A percentile compares a stretch with the other conserved stretches of the same genome.
Conservation (phyloP, 139 green algal species). For the Ettlia oleoabundans region DNA sequence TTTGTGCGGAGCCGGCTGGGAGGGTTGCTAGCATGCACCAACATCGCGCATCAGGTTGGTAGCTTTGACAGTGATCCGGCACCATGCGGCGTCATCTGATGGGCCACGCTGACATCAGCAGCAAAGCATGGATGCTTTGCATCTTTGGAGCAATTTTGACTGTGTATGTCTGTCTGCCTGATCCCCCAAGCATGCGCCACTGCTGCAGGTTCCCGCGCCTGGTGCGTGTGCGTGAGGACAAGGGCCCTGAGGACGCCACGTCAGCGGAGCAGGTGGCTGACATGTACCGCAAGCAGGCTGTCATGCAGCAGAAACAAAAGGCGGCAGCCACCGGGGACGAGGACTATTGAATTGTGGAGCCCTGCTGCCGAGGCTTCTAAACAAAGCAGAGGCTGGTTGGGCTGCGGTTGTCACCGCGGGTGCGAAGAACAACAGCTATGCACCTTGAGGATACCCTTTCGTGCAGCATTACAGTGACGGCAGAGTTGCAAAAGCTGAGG, state of each 20-base stretch:
- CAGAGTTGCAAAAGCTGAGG: too few relatives aligned
- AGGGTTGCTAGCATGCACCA: too few relatives aligned
- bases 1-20: too few relatives aligned
- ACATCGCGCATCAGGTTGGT: too few relatives aligned
- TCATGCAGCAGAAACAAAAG: constrained; percentile 56
- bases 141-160: neutral
- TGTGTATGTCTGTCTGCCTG: neutral
- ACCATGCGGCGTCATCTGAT: too few relatives aligned
- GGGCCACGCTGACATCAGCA: too few relatives aligned
- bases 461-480: too few relatives aligned
- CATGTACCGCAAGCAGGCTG: constrained; percentile 86
- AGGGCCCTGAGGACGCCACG: constrained; percentile 90
- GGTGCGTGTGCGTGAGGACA: constrained; percentile 93
- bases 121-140: too few relatives aligned
- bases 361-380: too few relatives aligned
- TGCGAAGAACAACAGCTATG: neutral
- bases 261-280: constrained; percentile 86
- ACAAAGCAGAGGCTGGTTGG: too few relatives aligned
- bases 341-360: constrained; percentile 33
- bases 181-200: neutral
- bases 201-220: constrained; percentile 82
- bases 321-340: constrained; percentile 30
- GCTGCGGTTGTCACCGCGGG: neutral
- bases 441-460: neutral
- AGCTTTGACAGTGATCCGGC: too few relatives aligned